Conservation (phyloP, 306 rosid species). For the Vicia faba region DNA sequence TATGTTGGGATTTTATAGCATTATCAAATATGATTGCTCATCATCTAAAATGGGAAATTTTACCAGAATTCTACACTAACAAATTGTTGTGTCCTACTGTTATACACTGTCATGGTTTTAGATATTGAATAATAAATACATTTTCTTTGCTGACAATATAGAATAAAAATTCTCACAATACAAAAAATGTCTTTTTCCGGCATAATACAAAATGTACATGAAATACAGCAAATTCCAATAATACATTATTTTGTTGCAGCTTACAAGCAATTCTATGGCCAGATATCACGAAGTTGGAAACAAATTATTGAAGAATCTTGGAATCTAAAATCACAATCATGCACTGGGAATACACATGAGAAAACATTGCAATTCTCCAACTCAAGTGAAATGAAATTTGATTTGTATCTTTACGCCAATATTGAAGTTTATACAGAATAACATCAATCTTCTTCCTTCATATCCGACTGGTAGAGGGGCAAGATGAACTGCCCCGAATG, state of each 20-base stretch:
- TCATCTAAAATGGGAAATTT: too few species aligned
- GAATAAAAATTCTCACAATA: too few species aligned
- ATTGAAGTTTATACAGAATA: slow-evolving; percentile 11
- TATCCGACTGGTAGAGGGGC: slow-evolving; percentile 49
- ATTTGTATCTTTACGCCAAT: slow-evolving; percentile 25
- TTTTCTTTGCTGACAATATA: too few species aligned
- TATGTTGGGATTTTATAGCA: too few species aligned
- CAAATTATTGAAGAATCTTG: slow-evolving; percentile 25
- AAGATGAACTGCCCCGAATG: slow-evolving; percentile 62
- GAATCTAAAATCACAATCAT: slow-evolving; percentile 27
- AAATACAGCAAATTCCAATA: slow-evolving; percentile 18
- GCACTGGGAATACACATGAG: slow-evolving; percentile 35
- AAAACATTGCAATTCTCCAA: slow-evolving; percentile 27
- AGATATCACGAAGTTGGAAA: slow-evolving; percentile 11
- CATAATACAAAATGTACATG: slow-evolving; percentile 38
- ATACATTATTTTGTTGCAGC: background rate
- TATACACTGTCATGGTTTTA: too few species aligned
- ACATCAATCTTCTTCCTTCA: slow-evolving; percentile 32
- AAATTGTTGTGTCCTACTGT: too few species aligned
- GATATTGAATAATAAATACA: too few species aligned
- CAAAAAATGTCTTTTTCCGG: background rate
- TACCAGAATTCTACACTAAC: too few species aligned
- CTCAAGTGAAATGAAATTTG: slow-evolving; percentile 32
- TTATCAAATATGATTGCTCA: too few species aligned
- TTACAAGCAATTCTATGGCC: slow-evolving; percentile 34